Percentiles rank a stretch among this genome's conserved stretches.
Evolutionary conservation across 179 eudicot genomes (phyloP).

Genomic region (Heliamphora pulchella): DNA sequence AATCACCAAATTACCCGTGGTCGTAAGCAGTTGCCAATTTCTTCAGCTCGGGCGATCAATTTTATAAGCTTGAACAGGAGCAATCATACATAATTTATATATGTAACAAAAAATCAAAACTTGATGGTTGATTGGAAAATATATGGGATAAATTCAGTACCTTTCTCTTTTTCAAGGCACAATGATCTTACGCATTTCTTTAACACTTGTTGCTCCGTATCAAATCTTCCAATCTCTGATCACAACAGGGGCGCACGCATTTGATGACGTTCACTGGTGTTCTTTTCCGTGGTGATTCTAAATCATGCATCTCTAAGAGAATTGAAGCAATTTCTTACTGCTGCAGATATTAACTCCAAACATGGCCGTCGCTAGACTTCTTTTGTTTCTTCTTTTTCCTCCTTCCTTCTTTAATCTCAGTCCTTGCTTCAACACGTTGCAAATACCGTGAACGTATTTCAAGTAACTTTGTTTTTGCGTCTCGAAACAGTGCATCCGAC

Average conservation of each 20-base stretch:
- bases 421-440: slow-evolving; percentile 40
- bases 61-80: not conserved
- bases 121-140: not conserved
- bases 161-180: not conserved
- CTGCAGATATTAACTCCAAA: slow-evolving; percentile 33
- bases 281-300: not conserved
- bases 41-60: not conserved
- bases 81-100: not conserved
- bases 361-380: slow-evolving; percentile 34
- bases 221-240: not conserved
- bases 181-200: too few species aligned
- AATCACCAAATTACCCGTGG: not conserved
- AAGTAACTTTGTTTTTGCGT: slow-evolving; percentile 62
- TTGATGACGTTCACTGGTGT: not conserved
- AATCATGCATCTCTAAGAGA: not conserved
- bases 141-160: not conserved
- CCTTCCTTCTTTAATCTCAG: slow-evolving; percentile 43
- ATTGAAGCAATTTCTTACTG: not conserved
- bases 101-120: not conserved
- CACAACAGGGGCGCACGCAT: not conserved
- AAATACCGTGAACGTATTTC: slow-evolving; percentile 61
- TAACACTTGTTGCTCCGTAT: not conserved
- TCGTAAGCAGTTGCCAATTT: not conserved
- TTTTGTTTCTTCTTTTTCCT: slow-evolving; percentile 78
- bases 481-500: slow-evolving; percentile 74